Conservation (phyloP, 2,329 filamentous ascomycete species). For the Fusarium sp. region DNA sequence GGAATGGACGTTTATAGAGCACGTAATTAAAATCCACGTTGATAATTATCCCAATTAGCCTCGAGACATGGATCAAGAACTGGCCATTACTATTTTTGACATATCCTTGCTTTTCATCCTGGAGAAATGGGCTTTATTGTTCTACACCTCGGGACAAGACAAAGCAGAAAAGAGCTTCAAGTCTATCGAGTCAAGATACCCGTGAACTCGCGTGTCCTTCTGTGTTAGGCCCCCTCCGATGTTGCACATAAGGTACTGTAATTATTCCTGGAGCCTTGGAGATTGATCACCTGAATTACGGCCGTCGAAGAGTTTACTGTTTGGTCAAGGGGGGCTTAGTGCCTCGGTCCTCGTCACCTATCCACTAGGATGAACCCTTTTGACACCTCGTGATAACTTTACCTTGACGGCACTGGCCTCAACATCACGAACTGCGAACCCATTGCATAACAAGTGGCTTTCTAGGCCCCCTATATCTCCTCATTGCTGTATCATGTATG, state of each 20-base stretch:
- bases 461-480: neutral
- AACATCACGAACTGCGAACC: neutral
- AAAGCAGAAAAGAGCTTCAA: neutral
- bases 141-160: neutral
- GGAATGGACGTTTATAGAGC: neutral
- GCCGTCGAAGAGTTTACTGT: neutral
- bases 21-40: neutral
- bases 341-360: neutral
- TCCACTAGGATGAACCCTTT: neutral
- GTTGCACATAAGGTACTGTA: neutral
- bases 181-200: neutral
- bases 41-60: neutral
- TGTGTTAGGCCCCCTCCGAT: neutral
- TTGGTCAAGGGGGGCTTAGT: slow-evolving; percentile 10
- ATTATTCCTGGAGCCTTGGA: slow-evolving; percentile 2
- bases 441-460: neutral
- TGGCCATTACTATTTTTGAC: slow-evolving; percentile 17
- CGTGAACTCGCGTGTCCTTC: neutral
- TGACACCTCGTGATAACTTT: neutral
- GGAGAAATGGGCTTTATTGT: neutral
- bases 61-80: slow-evolving; percentile 11
- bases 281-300: neutral
- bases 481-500: neutral
- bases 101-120: neutral
- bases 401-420: neutral